Evolutionary conservation across 164 flowering plant genomes (phyloP), one percentile per base, ranked within the genome.

Genomic region (Umbilicus rupestris): DNA sequence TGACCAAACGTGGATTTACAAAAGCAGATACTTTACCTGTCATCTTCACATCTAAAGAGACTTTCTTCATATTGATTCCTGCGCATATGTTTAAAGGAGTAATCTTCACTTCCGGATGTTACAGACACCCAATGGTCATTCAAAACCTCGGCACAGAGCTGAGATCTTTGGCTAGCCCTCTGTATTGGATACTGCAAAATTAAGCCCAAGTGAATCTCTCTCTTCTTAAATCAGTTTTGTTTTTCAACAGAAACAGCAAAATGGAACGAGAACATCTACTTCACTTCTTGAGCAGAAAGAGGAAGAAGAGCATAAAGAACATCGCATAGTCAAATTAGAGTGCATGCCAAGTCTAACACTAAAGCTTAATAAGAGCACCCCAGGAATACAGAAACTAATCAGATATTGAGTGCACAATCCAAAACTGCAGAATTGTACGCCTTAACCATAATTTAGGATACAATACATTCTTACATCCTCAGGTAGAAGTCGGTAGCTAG

Each of bases 61-160:
- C 92, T 87, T 74, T 86, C 91, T 71, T 86, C 91, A 74, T 80
- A 86, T 68, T 86, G 91, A 68, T 86, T 86, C 73, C 83, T 71
- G 39, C 92, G 86, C 92, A 87, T 85, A 69, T 84, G 92, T 68
- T 87, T 87, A 62, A 87, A 87, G 28, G 92, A 87, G 77, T 87
- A 85, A 70, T 87, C 92, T 71, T 85, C 92, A 75, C 92, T 86
- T 55, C 92, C 92, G 7, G 92, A 87, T 60, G 92, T 87, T 58
- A 87, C 89, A 47, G 92, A 87, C 10, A 87, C 92, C 92, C 92
- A 87, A 68, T 80, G 72, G 69, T 87, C 92, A 80, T 87, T 87
- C 65, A 87, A 63, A 0, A 87, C 89, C 68, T 79, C 80, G 24
- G 83, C 82, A 37, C 85, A 87, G 57, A 83, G 82, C 70, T 82